phyloP scores from a whole-genome alignment of 1,284 basidiomycete genomes.

The Puccinia polysora region DNA sequence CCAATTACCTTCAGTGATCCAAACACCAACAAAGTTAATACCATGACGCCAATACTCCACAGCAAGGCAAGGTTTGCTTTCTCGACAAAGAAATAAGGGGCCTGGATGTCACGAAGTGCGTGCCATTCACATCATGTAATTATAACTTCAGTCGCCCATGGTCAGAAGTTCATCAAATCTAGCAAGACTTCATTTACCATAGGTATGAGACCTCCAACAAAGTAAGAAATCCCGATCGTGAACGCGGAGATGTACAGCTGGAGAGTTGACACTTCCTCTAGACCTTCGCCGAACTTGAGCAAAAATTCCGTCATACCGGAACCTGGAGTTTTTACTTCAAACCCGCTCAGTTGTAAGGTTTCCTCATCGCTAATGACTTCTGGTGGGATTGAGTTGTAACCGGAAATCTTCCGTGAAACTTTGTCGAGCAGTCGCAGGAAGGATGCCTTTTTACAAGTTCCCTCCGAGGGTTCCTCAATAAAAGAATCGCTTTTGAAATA shows the following conservation, averaged over 20 bases:
- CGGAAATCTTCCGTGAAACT: conserved; percentile 28
- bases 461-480: not conserved
- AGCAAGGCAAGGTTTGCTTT: conserved; percentile 54
- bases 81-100: conserved; percentile 83
- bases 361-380: conserved; percentile 48
- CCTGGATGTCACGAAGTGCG: conserved; percentile 55
- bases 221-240: conserved; percentile 82
- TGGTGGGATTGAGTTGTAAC: conserved; percentile 44
- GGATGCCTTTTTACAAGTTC: conserved; percentile 39
- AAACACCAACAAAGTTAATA: conserved; percentile 25
- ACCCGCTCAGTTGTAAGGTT: conserved; percentile 62
- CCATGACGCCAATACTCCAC: conserved; percentile 34
- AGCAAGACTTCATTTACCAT: conserved; percentile 20
- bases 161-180: not conserved
- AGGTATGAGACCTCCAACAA: conserved; percentile 73
- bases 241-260: conserved; percentile 74
- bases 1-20: conserved; percentile 22
- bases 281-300: conserved; percentile 82
- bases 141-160: not conserved
- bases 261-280: conserved; percentile 75
- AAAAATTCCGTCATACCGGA: conserved; percentile 83
- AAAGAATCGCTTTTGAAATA: not conserved
- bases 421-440: not conserved
- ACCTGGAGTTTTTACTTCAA: conserved; percentile 49
- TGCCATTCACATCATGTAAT: not conserved